Evolutionary conservation across 2,329 filamentous ascomycete species (phyloP).

Genomic region (Stachybotrys chartarum): DNA sequence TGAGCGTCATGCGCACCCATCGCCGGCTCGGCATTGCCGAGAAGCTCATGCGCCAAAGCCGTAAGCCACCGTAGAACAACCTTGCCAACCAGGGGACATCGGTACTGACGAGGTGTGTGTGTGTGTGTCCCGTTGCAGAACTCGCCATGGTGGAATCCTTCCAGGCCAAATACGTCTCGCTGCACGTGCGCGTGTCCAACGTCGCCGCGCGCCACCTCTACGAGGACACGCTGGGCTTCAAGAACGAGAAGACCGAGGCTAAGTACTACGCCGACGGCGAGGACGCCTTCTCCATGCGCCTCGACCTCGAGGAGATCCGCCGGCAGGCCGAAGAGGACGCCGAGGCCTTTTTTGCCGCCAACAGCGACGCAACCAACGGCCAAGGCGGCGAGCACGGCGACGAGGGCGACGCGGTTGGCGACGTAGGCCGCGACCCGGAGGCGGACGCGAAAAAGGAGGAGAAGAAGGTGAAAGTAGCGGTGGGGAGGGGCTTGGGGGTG

Average conservation of each 20-base stretch:
- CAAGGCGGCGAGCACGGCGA: conserved; percentile 34
- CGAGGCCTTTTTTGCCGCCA: conserved; percentile 17
- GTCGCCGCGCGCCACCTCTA: conserved; percentile 86
- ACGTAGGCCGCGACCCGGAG: conserved; percentile 46
- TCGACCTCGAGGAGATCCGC: conserved; percentile 64
- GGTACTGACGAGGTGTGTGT: background rate
- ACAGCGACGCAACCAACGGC: conserved; percentile 24
- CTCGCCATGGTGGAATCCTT: conserved; percentile 96
- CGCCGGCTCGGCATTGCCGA: conserved; percentile 85
- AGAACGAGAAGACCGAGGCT: conserved; percentile 74
- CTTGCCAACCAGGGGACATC: background rate
- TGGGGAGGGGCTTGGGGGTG: conserved; percentile 73
- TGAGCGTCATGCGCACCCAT: conserved; percentile 96
- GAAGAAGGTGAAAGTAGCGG: conserved; percentile 76
- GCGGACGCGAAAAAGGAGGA: conserved; percentile 35
- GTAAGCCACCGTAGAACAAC: conserved; percentile 45
- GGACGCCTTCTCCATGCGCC: conserved; percentile 90
- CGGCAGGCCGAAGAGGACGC: conserved; percentile 27
- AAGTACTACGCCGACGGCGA: conserved; percentile 98
- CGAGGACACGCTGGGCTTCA: conserved; percentile 84
- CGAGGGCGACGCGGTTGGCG: conserved; percentile 66
- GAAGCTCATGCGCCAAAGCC: conserved; percentile 94
- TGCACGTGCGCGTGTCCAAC: conserved; percentile 95
- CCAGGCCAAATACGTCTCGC: conserved; percentile 82
- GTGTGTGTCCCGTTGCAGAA: conserved; percentile 43